Conservation (phyloP, 768 basidiomycete genomes). For the Hypholoma fasciculare region DNA sequence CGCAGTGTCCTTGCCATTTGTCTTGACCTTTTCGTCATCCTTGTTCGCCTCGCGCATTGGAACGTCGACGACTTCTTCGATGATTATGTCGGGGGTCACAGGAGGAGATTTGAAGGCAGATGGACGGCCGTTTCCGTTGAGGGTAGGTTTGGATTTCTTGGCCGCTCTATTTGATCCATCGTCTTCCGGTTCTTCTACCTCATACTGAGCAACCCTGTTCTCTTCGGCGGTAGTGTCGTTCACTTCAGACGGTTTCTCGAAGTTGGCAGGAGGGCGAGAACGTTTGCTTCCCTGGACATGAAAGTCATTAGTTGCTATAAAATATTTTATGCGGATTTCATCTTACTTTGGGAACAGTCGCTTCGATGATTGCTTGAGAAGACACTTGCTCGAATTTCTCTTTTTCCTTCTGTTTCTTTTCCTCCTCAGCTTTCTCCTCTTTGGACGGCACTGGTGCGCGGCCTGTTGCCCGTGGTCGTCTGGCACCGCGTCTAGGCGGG, state of each 20-base stretch:
- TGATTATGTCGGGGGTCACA: constrained; percentile 19
- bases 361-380: constrained; percentile 73
- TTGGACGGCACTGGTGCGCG: constrained; percentile 33
- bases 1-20: constrained; percentile 5
- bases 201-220: constrained; percentile 14
- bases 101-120: constrained; percentile 2
- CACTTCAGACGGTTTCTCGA: constrained; percentile 31
- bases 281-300: constrained; percentile 69
- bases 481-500: constrained; percentile 43
- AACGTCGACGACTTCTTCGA: constrained; percentile 34
- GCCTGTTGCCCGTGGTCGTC: constrained; percentile 42
- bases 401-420: constrained; percentile 28
- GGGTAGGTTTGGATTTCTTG: constrained; percentile 50
- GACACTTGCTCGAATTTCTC: constrained; percentile 35
- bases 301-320: background rate
- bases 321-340: background rate
- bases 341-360: constrained; percentile 71
- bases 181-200: constrained; percentile 37
- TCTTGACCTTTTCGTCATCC: constrained; percentile 16
- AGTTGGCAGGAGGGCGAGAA: constrained; percentile 64
- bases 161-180: constrained; percentile 39
- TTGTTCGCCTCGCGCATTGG: constrained; percentile 19
- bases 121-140: constrained; percentile 21
- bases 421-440: constrained; percentile 27
- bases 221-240: constrained; percentile 4